phyloP scores from a whole-genome alignment of 2,329 filamentous ascomycete genomes.

The Fusarium graminum region DNA sequence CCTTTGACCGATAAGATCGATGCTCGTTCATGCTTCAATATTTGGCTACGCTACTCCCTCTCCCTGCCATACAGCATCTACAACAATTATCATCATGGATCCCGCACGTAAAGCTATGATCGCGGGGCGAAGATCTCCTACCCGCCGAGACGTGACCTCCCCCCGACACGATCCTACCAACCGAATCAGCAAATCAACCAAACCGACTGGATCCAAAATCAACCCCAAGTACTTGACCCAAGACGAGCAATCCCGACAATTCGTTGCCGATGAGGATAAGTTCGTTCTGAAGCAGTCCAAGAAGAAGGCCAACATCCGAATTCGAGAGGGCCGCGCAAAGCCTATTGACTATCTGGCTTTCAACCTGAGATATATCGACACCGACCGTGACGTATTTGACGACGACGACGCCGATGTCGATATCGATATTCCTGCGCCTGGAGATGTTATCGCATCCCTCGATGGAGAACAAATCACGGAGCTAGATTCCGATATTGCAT shows the following conservation, averaged over 20 bases:
- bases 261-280: conserved; percentile 93
- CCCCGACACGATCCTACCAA: conserved; percentile 68
- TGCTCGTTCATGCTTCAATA: conserved; percentile 10
- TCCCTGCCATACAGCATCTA: conserved; percentile 7
- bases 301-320: conserved; percentile 96
- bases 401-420: conserved; percentile 81
- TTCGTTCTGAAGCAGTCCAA: conserved; percentile 98
- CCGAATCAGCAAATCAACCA: conserved; percentile 66
- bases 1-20: conserved; percentile 39
- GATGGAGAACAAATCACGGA: conserved; percentile 76
- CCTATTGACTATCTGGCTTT: conserved; percentile 96
- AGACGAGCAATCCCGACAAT: conserved; percentile 82
- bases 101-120: conserved; percentile 69
- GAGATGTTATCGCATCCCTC: conserved; percentile 82
- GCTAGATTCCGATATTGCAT: conserved; percentile 82
- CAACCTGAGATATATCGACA: conserved; percentile 88
- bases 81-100: conserved; percentile 60
- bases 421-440: conserved; percentile 83
- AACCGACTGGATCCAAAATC: conserved; percentile 48
- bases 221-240: conserved; percentile 70
- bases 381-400: conserved; percentile 86
- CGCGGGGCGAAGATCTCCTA: conserved; percentile 59
- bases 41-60: conserved; percentile 11
- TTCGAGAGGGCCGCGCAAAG: conserved; percentile 89
- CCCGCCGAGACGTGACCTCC: conserved; percentile 64